A percentile compares a stretch with the other conserved stretches of the same genome.
These are phyloP conservation scores for Margaritispora aquatica DNA, from an alignment of 495 filamentous ascomycete species.

Conservation along the genomic window DNA sequence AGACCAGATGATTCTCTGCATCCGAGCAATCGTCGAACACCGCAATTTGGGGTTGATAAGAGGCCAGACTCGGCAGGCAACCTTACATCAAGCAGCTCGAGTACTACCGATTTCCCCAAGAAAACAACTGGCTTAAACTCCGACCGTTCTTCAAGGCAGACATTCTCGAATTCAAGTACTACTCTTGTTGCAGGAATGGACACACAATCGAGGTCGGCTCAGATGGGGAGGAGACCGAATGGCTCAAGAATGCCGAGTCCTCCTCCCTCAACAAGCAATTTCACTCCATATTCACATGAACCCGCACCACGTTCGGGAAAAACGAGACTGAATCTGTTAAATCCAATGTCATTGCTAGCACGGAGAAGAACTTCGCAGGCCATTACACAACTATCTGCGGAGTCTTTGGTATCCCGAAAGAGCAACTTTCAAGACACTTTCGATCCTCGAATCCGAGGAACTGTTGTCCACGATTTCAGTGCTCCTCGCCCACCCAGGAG, in stretches of 20 bases:
- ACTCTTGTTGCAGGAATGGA: conserved; percentile 19
- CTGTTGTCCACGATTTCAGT: conserved; percentile 85
- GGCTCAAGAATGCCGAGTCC: conserved; percentile 35
- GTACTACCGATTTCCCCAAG: conserved; percentile 23
- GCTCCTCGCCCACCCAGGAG: conserved; percentile 58
- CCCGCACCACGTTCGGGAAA: conserved; percentile 32
- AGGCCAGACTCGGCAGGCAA: conserved; percentile 21
- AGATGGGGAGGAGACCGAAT: conserved; percentile 17
- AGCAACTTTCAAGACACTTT: conserved; percentile 49
- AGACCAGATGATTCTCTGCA: conserved; percentile 10
- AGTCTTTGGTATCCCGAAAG: conserved; percentile 11
- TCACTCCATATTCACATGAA: conserved; percentile 18
- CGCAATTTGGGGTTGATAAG: conserved; percentile 10
- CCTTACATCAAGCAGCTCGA: conserved; percentile 19
- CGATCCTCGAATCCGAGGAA: conserved; percentile 80
- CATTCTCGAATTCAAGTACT: conserved; percentile 18
- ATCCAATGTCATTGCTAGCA: conserved; percentile 60
- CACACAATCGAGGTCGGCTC: conserved; percentile 10
- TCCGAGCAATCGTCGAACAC: conserved; percentile 14
- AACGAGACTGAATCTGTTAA: conserved; percentile 59
- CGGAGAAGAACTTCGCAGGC: conserved; percentile 50
- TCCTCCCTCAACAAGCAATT: conserved; percentile 14
- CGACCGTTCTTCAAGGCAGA: conserved; percentile 20
- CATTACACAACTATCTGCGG: conserved; percentile 35
- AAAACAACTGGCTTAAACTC: conserved; percentile 26